A percentile compares a stretch with the other conserved stretches of the same genome.
Evolutionary conservation across 768 basidiomycete genomes (phyloP).

Genomic region (Tylopilus intermedius): DNA sequence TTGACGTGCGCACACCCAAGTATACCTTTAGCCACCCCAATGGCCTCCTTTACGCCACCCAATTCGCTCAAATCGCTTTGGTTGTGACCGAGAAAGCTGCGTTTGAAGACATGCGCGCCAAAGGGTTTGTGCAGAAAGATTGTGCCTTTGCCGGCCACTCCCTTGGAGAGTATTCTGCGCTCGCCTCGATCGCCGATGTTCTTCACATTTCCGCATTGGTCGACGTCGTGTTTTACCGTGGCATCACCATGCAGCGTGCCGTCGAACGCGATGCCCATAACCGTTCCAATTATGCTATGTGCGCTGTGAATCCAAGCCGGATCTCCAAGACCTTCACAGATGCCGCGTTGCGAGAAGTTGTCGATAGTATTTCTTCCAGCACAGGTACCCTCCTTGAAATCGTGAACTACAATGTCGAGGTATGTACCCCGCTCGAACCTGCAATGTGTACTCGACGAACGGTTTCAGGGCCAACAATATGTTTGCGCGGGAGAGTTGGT

Average conservation of each 20-base stretch:
- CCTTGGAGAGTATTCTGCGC: conserved; percentile 95
- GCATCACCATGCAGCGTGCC: conserved; percentile 99
- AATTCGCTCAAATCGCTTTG: conserved; percentile 97
- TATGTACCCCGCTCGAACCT: conserved; percentile 28
- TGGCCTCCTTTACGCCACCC: conserved; percentile 94
- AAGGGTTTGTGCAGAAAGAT: conserved; percentile 88
- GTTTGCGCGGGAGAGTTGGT: conserved; percentile 97
- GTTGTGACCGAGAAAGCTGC: conserved; percentile 98
- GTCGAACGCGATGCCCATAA: conserved; percentile 93
- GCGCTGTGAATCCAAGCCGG: conserved; percentile 96
- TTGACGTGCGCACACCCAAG: conserved; percentile 87
- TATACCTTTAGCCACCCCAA: conserved; percentile 98
- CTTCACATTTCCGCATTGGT: conserved; percentile 91
- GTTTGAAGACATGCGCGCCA: conserved; percentile 96
- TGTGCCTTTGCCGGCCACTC: conserved; percentile 98
- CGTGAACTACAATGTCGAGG: conserved; percentile 94
- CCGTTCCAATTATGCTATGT: conserved; percentile 97
- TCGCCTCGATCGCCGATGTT: conserved; percentile 96
- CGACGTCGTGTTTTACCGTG: conserved; percentile 99
- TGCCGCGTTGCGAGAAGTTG: conserved; percentile 92
- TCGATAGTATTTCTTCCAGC: conserved; percentile 76
- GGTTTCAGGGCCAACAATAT: conserved; percentile 90
- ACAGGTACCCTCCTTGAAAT: conserved; percentile 90
- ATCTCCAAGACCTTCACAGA: conserved; percentile 94
- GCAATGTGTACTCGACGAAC: conserved; percentile 1